Evolutionary conservation across 208 protist genomes (phyloP).

Genomic region (Acanthamoeba castellanii): DNA sequence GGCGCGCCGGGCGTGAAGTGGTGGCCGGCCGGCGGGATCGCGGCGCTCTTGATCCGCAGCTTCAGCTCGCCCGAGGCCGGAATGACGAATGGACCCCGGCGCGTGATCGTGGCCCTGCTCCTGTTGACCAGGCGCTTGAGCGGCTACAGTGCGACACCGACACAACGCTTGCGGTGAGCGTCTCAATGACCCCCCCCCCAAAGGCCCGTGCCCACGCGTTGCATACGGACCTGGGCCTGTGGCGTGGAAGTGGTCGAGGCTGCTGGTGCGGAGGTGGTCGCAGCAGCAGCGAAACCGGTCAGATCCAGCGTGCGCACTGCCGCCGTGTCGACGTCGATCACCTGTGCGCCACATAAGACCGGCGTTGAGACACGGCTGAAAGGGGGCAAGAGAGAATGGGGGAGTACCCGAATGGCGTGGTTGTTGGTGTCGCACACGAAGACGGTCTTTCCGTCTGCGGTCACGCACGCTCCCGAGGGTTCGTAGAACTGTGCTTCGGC

Average conservation of each 20-base stretch:
- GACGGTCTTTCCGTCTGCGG: not conserved
- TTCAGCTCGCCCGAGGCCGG: not conserved
- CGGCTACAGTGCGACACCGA: not conserved
- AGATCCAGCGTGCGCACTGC: not conserved
- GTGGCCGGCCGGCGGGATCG: not conserved
- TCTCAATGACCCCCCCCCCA: too few relatives aligned
- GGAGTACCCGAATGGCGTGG: constrained; percentile 2
- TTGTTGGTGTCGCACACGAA: constrained; percentile 52
- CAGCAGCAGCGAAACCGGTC: not conserved
- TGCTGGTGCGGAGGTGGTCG: not conserved
- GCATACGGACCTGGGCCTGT: not conserved
- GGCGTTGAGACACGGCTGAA: not conserved
- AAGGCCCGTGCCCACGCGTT: not conserved
- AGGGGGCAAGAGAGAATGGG: not conserved
- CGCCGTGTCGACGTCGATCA: not conserved
- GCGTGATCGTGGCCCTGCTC: not conserved
- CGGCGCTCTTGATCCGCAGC: not conserved
- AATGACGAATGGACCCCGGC: not conserved
- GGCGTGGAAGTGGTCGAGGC: not conserved
- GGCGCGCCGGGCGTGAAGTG: constrained; percentile 43
- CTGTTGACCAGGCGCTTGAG: constrained; percentile 41
- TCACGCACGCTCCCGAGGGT: constrained; percentile 22
- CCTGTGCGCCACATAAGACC: not conserved
- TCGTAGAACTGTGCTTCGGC: constrained; percentile 50
- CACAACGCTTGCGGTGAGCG: not conserved